Percentiles rank a stretch among this genome's conserved stretches.
phyloP scores from a whole-genome alignment of 176 grass and related monocot genomes.

The Paspalum vaginatum region DNA sequence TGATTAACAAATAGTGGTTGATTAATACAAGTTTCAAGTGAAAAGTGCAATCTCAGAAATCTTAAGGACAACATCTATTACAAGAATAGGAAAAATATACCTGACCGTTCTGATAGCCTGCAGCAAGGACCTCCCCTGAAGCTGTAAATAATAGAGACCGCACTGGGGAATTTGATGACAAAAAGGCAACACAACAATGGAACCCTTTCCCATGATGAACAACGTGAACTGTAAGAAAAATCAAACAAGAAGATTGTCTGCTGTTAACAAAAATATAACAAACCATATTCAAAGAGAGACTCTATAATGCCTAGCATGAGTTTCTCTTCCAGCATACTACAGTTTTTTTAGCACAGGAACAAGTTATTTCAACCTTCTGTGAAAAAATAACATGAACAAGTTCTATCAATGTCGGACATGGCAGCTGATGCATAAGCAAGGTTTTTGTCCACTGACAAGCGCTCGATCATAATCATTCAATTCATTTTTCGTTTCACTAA shows the following conservation, averaged over 20 bases:
- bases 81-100: constrained; percentile 43
- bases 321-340: constrained; percentile 9
- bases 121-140: constrained; percentile 60
- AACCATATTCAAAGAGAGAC: neutral
- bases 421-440: neutral
- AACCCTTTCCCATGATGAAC: constrained; percentile 73
- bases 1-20: constrained; percentile 32
- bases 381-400: constrained; percentile 26
- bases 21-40: constrained; percentile 31
- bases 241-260: constrained; percentile 20
- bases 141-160: constrained; percentile 53
- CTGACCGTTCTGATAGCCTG: constrained; percentile 89
- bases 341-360: constrained; percentile 18
- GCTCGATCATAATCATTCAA: neutral
- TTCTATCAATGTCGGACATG: constrained; percentile 20
- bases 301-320: constrained; percentile 26
- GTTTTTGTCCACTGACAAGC: neutral
- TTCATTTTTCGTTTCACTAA: neutral
- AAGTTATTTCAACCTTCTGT: constrained; percentile 7
- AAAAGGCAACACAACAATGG: constrained; percentile 75
- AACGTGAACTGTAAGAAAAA: constrained; percentile 60
- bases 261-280: constrained; percentile 33
- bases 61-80: constrained; percentile 21
- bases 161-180: constrained; percentile 57
- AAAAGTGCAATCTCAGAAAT: constrained; percentile 23